Percentiles rank a stretch among this genome's conserved stretches.
phyloP scores from a whole-genome alignment of 305 asterid genomes.

The Fraxinus nigra region DNA sequence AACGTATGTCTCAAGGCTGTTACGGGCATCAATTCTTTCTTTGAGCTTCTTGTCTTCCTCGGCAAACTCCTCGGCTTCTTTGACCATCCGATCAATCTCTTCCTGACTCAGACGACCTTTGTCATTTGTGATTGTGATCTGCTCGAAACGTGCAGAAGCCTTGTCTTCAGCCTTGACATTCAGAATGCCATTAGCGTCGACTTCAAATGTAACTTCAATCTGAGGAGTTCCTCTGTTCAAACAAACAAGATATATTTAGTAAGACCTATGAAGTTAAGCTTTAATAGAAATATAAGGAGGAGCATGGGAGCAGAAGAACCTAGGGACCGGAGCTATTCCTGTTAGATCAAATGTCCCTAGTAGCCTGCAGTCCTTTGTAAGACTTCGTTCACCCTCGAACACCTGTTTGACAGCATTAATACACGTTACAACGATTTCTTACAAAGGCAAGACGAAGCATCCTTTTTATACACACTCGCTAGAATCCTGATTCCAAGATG shows the following conservation, averaged over 20 bases:
- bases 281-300: neutral
- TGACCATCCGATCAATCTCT: conserved; percentile 81
- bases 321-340: conserved; percentile 75
- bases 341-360: conserved; percentile 72
- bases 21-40: conserved; percentile 69
- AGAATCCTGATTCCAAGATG: neutral
- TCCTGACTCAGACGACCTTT: conserved; percentile 78
- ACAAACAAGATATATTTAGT: neutral
- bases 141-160: conserved; percentile 65
- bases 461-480: neutral
- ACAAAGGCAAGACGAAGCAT: neutral
- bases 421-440: neutral
- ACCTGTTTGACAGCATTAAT: conserved; percentile 36
- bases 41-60: conserved; percentile 77
- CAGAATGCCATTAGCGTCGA: conserved; percentile 74
- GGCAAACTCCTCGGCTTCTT: conserved; percentile 74
- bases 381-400: conserved; percentile 83
- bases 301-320: conserved; percentile 30
- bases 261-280: neutral
- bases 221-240: conserved; percentile 69
- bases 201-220: conserved; percentile 76
- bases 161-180: conserved; percentile 78
- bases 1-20: conserved; percentile 65
- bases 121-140: conserved; percentile 75
- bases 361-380: conserved; percentile 65